Percentiles rank a stretch among this genome's conserved stretches.
Evolutionary conservation across 1,139 yeast species (phyloP).

Genomic region (Kazachstania sp.): DNA sequence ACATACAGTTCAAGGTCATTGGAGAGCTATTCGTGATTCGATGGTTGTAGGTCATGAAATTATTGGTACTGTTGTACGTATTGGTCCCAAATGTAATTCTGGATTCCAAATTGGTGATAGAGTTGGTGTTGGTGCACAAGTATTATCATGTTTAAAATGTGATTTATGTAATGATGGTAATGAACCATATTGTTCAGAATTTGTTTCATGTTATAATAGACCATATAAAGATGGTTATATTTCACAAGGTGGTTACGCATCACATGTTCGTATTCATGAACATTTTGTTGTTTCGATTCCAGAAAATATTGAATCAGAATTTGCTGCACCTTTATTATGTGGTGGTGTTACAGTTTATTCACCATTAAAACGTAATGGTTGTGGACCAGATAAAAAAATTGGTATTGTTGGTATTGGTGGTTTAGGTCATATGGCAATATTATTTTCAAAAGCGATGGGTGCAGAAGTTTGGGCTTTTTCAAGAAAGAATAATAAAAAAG

Average conservation of each 20-base stretch:
- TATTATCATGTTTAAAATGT: slow-evolving; percentile 38
- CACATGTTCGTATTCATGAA: slow-evolving; percentile 41
- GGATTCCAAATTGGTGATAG: slow-evolving; percentile 43
- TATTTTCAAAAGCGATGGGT: slow-evolving; percentile 49
- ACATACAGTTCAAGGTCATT: slow-evolving; percentile 28
- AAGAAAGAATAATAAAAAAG: slow-evolving; percentile 41
- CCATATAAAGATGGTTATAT: slow-evolving; percentile 38
- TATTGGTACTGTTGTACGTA: slow-evolving; percentile 38
- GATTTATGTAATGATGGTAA: slow-evolving; percentile 36
- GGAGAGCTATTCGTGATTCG: slow-evolving; percentile 34
- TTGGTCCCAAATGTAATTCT: slow-evolving; percentile 34
- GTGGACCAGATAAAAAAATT: slow-evolving; percentile 39
- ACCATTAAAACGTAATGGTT: slow-evolving; percentile 39
- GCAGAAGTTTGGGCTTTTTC: slow-evolving; percentile 50
- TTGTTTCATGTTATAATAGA: slow-evolving; percentile 36
- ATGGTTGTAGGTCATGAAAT: slow-evolving; percentile 45
- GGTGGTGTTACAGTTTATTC: slow-evolving; percentile 48
- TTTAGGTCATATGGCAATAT: slow-evolving; percentile 50
- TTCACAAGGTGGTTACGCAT: slow-evolving; percentile 47
- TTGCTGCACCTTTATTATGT: slow-evolving; percentile 44
- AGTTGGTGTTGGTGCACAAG: slow-evolving; percentile 47
- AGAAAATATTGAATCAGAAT: slow-evolving; percentile 33
- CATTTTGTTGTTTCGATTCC: slow-evolving; percentile 42
- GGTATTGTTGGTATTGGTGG: slow-evolving; percentile 57
- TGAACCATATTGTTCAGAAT: slow-evolving; percentile 40